These are phyloP conservation scores for Trichoderma pleuroti DNA, from an alignment of 2,329 filamentous ascomycete genomes.

Conservation along the genomic window DNA sequence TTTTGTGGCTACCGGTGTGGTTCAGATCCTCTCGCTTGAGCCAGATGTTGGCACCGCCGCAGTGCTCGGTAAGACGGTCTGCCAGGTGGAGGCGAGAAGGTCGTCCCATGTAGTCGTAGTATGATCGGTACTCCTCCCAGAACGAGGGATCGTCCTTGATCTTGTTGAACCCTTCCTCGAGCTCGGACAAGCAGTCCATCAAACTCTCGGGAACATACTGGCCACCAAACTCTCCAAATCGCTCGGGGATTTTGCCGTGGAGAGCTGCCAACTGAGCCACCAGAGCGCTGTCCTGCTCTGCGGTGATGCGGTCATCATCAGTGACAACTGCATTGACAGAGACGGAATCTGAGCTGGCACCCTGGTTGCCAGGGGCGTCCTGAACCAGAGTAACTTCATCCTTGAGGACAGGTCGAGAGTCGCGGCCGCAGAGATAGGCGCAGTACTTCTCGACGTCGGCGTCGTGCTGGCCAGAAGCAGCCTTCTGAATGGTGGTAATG, in stretches of 20 bases:
- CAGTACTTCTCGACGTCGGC: conserved; percentile 85
- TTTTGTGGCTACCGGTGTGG: conserved; percentile 98
- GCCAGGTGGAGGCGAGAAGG: conserved; percentile 89
- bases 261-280: conserved; percentile 82
- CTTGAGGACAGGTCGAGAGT: conserved; percentile 42
- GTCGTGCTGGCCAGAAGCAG: conserved; percentile 37
- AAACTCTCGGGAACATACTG: conserved; percentile 97
- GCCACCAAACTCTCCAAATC: conserved; percentile 93
- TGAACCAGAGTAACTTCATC: conserved; percentile 69
- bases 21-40: conserved; percentile 97
- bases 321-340: conserved; percentile 60
- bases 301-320: conserved; percentile 63
- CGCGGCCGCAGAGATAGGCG: conserved; percentile 58
- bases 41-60: conserved; percentile 94
- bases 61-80: conserved; percentile 80
- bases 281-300: conserved; percentile 54
- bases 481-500: conserved; percentile 65
- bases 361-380: conserved; percentile 55
- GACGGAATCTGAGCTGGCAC: conserved; percentile 36
- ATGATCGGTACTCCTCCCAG: conserved; percentile 94
- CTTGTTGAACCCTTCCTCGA: conserved; percentile 86
- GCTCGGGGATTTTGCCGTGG: conserved; percentile 74
- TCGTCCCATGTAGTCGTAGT: conserved; percentile 96
- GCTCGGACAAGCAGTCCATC: conserved; percentile 91
- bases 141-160: conserved; percentile 85